Conservation (phyloP, 371 early-diverging fungal genomes). For the Mortierella sp. region DNA sequence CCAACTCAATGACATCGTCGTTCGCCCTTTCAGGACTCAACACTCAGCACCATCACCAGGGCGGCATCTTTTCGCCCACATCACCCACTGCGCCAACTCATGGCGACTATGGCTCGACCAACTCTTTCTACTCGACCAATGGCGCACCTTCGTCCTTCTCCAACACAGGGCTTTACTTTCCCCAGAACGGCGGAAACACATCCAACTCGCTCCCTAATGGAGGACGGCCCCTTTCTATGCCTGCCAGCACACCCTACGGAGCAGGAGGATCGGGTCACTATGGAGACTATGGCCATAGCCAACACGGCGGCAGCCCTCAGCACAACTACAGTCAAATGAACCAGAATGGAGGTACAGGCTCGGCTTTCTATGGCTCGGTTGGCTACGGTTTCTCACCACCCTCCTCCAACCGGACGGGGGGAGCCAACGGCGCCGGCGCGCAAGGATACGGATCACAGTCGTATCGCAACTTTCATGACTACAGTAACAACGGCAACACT, state of each 20-base stretch:
- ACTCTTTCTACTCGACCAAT: conserved; percentile 38
- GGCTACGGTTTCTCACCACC: conserved; percentile 38
- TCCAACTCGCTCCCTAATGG: conserved; percentile 16
- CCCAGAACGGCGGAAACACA: conserved; percentile 31
- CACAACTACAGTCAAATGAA: conserved; percentile 33
- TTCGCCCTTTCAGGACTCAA: conserved; percentile 47
- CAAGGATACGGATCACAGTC: conserved; percentile 30
- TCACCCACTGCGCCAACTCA: conserved; percentile 45
- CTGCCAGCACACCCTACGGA: conserved; percentile 37
- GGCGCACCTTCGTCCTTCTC: conserved; percentile 40
- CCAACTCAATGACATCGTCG: conserved; percentile 28
- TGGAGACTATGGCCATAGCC: conserved; percentile 35
- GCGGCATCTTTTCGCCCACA: conserved; percentile 45
- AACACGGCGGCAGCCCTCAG: conserved; percentile 26
- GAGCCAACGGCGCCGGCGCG: conserved; percentile 15
- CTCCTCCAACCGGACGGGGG: conserved; percentile 13
- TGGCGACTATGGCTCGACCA: conserved; percentile 36
- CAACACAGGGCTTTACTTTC: conserved; percentile 36
- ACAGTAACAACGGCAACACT: conserved; percentile 19
- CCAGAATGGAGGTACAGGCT: conserved; percentile 26
- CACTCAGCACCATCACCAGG: conserved; percentile 40
- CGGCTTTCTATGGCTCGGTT: conserved; percentile 28
- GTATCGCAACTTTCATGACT: conserved; percentile 38
- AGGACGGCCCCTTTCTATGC: conserved; percentile 42
- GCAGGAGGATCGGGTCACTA: conserved; percentile 29